Evolutionary conservation across 169 alveolate species (phyloP), one percentile per base, ranked within the genome.

Genomic region (Babesia caballi): DNA sequence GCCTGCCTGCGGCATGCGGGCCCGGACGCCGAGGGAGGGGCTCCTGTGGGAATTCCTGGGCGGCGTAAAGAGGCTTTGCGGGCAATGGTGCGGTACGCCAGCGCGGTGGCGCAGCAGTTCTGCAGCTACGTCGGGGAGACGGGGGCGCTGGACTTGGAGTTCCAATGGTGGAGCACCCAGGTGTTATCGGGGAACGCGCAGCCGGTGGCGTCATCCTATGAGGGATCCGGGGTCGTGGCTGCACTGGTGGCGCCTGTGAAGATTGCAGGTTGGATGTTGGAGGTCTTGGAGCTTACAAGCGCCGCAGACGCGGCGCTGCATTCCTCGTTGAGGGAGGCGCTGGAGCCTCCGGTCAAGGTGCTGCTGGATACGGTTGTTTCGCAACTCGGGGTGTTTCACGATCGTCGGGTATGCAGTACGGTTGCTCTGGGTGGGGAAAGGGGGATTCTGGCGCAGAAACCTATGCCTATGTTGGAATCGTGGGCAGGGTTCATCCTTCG

Each of bases 401-500:
- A 33, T 7, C 0, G 7, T 12, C 56, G 38, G 2, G 5, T 41
- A 8, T 7, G 11, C 14, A 21, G 52, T 1, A 14, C 30, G 25
- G n/a, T 36, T 57, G 50, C 25, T 15, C 30, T 32, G 12, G 30
- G 25, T 6, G 2, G 40, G 12, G 70, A 60, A 6, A 41, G 11
- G 32, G 70, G 73, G 32, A 35, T 36, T 14, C 32, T 25, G 9
- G 41, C 35, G 6, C n/a, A 25, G 4, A 63, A 63, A 44, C 73
- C 73, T 15, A 40, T 63, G 32, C 58, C 60, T 1, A 21, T 63
- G 73, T 17, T 63, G 61, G 61, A 63, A n/a, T 35, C 73, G 1
- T 63, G 73, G 73, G 59, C 73, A 19, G 9, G 52, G n/a, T 63
- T 63, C 50, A 63, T 63, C 30, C 5, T 30, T 11, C n/a, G 38